Conservation (phyloP, 345 rosid species). For the Noccaea caerulescens region DNA sequence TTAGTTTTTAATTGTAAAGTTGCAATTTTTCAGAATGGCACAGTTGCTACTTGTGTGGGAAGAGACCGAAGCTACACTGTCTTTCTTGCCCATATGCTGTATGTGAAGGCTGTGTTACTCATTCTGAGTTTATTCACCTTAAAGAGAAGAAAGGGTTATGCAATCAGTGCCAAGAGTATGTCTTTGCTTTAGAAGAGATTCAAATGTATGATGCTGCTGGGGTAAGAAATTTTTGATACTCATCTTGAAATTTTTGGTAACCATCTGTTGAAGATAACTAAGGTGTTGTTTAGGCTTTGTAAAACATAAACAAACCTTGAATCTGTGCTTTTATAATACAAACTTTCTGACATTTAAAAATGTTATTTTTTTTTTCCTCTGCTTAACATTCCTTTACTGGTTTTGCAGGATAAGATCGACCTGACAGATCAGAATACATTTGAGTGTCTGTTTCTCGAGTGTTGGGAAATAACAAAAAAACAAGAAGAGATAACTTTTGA, state of each 20-base stretch:
- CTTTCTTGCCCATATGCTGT: slow-evolving; percentile 38
- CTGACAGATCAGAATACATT: slow-evolving; percentile 47
- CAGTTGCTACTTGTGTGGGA: slow-evolving; percentile 42
- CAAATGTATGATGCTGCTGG: slow-evolving; percentile 31
- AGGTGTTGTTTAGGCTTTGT: background rate
- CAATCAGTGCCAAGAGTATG: slow-evolving; percentile 33
- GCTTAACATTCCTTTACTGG: slow-evolving; percentile 15
- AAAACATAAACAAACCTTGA: too few relatives aligned
- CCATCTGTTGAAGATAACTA: background rate
- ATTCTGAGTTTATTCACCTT: slow-evolving; percentile 30
- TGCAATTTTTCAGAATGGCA: slow-evolving; percentile 42
- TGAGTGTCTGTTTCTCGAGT: slow-evolving; percentile 55
- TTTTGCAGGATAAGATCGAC: slow-evolving; percentile 41
- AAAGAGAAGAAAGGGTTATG: slow-evolving; percentile 43
- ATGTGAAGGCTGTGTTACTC: slow-evolving; percentile 34
- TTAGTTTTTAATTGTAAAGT: slow-evolving; percentile 6
- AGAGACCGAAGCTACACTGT: slow-evolving; percentile 33
- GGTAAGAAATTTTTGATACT: slow-evolving; percentile 26
- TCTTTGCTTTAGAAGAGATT: slow-evolving; percentile 37
- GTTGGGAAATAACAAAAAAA: slow-evolving; percentile 51
- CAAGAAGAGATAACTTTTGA: slow-evolving; percentile 50
- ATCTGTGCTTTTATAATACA: too few relatives aligned
- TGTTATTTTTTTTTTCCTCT: background rate
- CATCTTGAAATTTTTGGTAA: slow-evolving; percentile 15
- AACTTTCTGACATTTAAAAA: background rate